Percentiles rank a stretch among this genome's conserved stretches.
Conservation (phyloP, 768 basidiomycete genomes). For the Russula sp. region DNA sequence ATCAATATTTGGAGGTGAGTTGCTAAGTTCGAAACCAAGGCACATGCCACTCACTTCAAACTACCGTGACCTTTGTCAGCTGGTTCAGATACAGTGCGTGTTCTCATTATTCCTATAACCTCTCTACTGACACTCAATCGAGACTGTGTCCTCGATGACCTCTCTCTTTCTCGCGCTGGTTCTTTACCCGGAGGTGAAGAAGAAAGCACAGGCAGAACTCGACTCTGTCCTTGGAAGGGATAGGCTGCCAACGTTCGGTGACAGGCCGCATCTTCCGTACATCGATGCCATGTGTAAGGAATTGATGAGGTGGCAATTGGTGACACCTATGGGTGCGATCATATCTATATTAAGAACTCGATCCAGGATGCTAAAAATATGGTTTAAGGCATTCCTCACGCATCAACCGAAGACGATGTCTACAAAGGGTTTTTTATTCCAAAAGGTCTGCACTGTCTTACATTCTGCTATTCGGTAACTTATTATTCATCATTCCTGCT, state of each 20-base stretch:
- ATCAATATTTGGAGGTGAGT: neutral
- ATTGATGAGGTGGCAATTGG: neutral
- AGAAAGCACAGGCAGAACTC: slow-evolving; percentile 28
- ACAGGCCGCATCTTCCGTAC: too few species aligned
- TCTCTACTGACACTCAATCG: neutral
- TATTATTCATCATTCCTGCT: neutral
- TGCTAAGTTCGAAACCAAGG: neutral
- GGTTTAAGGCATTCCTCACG: neutral
- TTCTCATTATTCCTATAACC: neutral
- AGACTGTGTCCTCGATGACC: slow-evolving; percentile 24
- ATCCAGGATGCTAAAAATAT: too few species aligned
- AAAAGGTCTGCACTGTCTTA: neutral
- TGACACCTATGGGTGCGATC: slow-evolving; percentile 10
- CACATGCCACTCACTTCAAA: neutral
- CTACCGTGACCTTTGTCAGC: slow-evolving; percentile 7
- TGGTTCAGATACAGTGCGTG: slow-evolving; percentile 26
- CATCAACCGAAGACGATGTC: slow-evolving; percentile 6
- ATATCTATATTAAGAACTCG: neutral
- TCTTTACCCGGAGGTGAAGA: slow-evolving; percentile 28
- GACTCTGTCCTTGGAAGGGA: slow-evolving; percentile 26
- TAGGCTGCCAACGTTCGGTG: slow-evolving; percentile 26
- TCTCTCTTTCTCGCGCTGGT: slow-evolving; percentile 29
- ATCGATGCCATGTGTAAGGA: too few species aligned
- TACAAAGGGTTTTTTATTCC: slow-evolving; percentile 14
- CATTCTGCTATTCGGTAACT: neutral